phyloP scores from a whole-genome alignment of 768 basidiomycete genomes.

The Hebeloma cylindrosporum region DNA sequence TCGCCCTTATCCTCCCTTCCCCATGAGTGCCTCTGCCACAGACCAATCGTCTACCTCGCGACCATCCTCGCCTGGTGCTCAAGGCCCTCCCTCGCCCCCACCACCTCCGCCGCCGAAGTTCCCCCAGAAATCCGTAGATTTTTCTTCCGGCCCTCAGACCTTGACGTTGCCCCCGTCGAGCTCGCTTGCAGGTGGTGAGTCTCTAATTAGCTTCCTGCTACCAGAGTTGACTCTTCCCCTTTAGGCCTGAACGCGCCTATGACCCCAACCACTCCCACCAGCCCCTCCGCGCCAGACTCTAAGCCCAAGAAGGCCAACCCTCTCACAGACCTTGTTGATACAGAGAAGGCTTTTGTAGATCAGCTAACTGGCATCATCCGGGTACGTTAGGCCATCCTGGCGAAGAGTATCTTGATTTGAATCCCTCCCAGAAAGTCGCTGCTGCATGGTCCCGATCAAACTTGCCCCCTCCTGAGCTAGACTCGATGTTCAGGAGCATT shows the following conservation, averaged over 20 bases:
- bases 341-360: constrained; percentile 91
- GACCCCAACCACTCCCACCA: constrained; percentile 37
- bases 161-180: constrained; percentile 10
- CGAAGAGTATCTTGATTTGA: background rate
- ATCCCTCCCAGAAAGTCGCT: constrained; percentile 77
- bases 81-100: constrained; percentile 6
- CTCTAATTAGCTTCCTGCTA: background rate
- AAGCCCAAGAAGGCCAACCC: constrained; percentile 69
- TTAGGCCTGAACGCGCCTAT: constrained; percentile 27
- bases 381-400: constrained; percentile 44
- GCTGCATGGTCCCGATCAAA: constrained; percentile 97
- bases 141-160: constrained; percentile 6
- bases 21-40: background rate
- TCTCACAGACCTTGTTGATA: constrained; percentile 88
- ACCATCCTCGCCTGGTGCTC: constrained; percentile 2
- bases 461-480: constrained; percentile 89
- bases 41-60: background rate
- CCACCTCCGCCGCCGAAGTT: background rate
- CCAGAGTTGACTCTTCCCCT: constrained; percentile 13
- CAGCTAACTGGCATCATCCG: constrained; percentile 87
- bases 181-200: constrained; percentile 23
- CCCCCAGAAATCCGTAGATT: constrained; percentile 11
- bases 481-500: constrained; percentile 91
- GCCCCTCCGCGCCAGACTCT: constrained; percentile 33
- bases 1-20: background rate